Evolutionary conservation across 305 asterid species (phyloP), one percentile per base, ranked within the genome.

Genomic region (Solanum hybrid): DNA sequence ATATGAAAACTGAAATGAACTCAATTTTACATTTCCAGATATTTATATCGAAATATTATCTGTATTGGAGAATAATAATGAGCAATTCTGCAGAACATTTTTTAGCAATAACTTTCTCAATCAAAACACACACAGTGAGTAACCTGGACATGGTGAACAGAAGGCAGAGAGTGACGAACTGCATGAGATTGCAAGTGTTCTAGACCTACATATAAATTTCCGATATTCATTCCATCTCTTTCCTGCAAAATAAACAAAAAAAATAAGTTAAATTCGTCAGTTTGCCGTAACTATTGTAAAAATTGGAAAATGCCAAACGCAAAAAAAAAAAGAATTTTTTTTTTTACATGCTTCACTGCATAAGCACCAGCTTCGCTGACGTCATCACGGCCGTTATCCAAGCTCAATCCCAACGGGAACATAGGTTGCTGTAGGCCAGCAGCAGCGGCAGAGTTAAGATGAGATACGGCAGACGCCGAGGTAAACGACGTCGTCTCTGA

Each of bases 381-480:
- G 87, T 92, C 95, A 89, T 94, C 96, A 6, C 93, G 94, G 77
- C 95, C 95, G 90, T 92, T 94, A 88, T 94, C 97, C 80, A 96
- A 93, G 94, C 97, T 93, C 22, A 96, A 92, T 51, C 96, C 95
- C 84, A 94, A 64, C 17, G 98, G 98, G 71, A 95, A 96, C 91
- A 93, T 88, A 34, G 93, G 93, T 42, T 93, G 96, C 90, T 92
- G 95, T 69, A 90, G 85, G 13, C 89, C 93, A 6, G 90, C 89
- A 13, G 46, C 88, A 35, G 88, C 89, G 42, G 79, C 90, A 20
- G 94, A 88, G 89, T 88, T 91, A 89, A 92, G 94, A 86, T 93
- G 96, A 3, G 96, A 91, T 29, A 93, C 91, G 71, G 87, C 91
- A 46, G 93, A 91, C 35, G 88, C 89, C 29, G 93, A 91, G 60